A percentile compares a stretch with the other conserved stretches of the same genome.
These are phyloP conservation scores for Colletotrichum abscissum DNA, from an alignment of 2,329 filamentous ascomycete genomes.

Conservation along the genomic window DNA sequence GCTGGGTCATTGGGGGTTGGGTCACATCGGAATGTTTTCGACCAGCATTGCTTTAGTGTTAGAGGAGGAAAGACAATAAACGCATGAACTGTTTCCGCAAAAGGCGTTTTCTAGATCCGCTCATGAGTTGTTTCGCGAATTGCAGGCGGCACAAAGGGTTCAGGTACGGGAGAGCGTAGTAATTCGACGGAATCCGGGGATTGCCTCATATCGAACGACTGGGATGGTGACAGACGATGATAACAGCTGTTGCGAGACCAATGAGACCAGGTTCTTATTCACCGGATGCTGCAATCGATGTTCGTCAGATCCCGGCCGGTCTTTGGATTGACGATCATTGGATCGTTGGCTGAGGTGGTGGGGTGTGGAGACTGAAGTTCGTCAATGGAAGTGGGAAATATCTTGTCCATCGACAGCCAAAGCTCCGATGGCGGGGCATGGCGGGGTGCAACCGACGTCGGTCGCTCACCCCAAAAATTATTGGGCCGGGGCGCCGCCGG, in stretches of 20 bases:
- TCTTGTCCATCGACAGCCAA: background rate
- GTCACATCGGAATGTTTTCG: background rate
- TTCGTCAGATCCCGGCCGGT: constrained; percentile 21
- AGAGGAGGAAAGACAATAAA: background rate
- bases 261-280: background rate
- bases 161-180: background rate
- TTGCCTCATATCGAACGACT: background rate
- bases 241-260: background rate
- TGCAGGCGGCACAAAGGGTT: background rate
- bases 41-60: background rate
- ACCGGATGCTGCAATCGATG: background rate
- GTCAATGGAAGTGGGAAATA: background rate
- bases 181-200: background rate
- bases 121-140: background rate
- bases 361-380: background rate
- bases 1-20: background rate
- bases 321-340: background rate
- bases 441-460: constrained; percentile 36
- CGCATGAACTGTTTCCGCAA: background rate
- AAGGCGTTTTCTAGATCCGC: background rate
- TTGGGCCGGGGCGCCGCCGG: constrained; percentile 14
- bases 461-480: constrained; percentile 20
- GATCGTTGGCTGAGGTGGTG: background rate
- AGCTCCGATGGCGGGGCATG: constrained; percentile 39
- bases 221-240: background rate